Percentiles rank a stretch among this genome's conserved stretches.
phyloP scores from a whole-genome alignment of 2,329 filamentous ascomycete species.

The Clarireedia sp. region DNA sequence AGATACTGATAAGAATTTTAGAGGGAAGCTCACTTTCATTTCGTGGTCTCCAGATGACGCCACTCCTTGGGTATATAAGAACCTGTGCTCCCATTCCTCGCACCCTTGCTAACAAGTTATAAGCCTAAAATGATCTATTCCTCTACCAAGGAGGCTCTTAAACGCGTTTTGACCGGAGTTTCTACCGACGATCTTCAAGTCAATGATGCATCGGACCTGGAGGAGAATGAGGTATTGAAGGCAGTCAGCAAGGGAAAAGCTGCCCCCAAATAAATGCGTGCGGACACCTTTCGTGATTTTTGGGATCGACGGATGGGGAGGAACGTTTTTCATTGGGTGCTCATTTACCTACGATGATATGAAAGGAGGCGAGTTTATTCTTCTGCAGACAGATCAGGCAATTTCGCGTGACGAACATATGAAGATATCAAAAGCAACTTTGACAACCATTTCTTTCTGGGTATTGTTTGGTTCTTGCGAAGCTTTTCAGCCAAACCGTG shows the following conservation, averaged over 20 bases:
- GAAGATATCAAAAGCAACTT: constrained; percentile 12
- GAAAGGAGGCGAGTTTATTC: constrained; percentile 6
- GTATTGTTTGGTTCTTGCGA: not conserved
- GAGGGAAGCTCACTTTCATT: constrained; percentile 74
- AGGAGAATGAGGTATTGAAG: constrained; percentile 64
- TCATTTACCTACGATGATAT: constrained; percentile 19
- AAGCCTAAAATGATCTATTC: constrained; percentile 87
- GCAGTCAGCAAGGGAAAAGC: constrained; percentile 48
- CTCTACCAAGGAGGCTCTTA: constrained; percentile 79
- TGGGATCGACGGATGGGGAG: constrained; percentile 5
- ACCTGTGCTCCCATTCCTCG: not conserved
- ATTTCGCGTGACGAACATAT: constrained; percentile 11
- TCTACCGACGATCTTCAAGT: constrained; percentile 67
- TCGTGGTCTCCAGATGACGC: constrained; percentile 79
- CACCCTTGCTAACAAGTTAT: not conserved
- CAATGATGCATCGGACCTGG: constrained; percentile 77
- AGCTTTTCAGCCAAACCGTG: not conserved
- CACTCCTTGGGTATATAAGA: constrained; percentile 47
- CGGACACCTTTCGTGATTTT: not conserved
- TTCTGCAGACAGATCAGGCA: constrained; percentile 9
- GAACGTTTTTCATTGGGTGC: constrained; percentile 24
- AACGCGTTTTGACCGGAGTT: constrained; percentile 68
- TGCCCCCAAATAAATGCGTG: constrained; percentile 4
- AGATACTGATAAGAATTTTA: constrained; percentile 28
- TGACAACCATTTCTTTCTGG: constrained; percentile 4